phyloP scores from a whole-genome alignment of 2,329 filamentous ascomycete genomes.

The Pestalotiopsis sp. region DNA sequence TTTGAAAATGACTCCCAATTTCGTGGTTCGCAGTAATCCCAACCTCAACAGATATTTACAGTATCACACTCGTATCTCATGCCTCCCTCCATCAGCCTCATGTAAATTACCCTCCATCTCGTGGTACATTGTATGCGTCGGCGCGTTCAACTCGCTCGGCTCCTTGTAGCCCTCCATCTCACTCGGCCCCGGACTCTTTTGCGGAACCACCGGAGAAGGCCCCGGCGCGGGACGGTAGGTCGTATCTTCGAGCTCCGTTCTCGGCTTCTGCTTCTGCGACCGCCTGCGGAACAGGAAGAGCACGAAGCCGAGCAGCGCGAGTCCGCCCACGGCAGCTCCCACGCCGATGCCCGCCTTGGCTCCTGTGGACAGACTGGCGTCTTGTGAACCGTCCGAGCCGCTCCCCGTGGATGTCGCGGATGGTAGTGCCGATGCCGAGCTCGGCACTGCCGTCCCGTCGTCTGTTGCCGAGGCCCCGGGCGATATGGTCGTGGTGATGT shows the following conservation, averaged over 20 bases:
- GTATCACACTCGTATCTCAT: not conserved
- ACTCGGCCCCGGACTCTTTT: not conserved
- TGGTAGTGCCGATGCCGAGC: not conserved
- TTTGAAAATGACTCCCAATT: no score
- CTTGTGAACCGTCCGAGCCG: not conserved
- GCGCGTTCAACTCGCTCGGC: not conserved
- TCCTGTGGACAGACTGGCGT: not conserved
- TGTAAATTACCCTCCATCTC: not conserved
- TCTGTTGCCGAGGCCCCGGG: not conserved
- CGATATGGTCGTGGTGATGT: not conserved
- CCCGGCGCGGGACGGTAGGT: not conserved
- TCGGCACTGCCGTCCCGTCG: not conserved
- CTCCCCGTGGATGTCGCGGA: not conserved
- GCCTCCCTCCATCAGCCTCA: not conserved
- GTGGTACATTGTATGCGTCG: not conserved
- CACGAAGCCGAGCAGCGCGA: not conserved
- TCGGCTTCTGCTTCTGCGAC: not conserved
- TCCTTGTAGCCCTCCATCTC: not conserved
- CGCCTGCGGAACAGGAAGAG: not conserved
- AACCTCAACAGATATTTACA: not conserved
- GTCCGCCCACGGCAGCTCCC: not conserved
- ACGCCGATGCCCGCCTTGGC: conserved; percentile 3
- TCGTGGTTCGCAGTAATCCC: no score
- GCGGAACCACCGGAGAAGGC: not conserved
- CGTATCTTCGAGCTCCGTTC: not conserved